These are phyloP conservation scores for Syncephalis fuscata DNA, from an alignment of 371 early-diverging fungal genomes.

Conservation along the genomic window DNA sequence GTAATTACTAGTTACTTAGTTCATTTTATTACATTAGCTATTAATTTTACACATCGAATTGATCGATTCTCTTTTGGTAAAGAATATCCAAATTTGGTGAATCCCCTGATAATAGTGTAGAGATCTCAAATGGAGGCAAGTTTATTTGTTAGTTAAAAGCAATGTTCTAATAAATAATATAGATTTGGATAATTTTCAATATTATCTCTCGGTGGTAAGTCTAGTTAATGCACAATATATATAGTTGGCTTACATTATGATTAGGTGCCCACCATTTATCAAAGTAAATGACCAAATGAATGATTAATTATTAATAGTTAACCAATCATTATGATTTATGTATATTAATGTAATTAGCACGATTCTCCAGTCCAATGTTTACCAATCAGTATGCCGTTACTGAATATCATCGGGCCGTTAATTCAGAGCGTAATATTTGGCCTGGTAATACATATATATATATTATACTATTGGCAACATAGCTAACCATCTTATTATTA, in stretches of 20 bases:
- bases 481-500: neutral
- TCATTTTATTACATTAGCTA: conserved; percentile 19
- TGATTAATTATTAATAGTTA: too few relatives aligned
- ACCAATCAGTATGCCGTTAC: conserved; percentile 92
- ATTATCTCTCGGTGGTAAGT: conserved; percentile 55
- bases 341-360: too few relatives aligned
- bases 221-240: neutral
- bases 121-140: conserved; percentile 37
- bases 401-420: conserved; percentile 24
- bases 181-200: conserved; percentile 62
- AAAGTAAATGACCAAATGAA: conserved; percentile 14
- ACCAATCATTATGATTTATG: conserved; percentile 12
- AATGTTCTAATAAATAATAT: neutral
- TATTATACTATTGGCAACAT: too few relatives aligned
- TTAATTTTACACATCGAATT: conserved; percentile 89
- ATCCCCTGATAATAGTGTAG: conserved; percentile 76
- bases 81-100: conserved; percentile 61
- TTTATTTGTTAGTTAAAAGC: too few relatives aligned
- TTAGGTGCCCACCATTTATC: conserved; percentile 70
- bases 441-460: conserved; percentile 21
- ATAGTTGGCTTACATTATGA: neutral
- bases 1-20: neutral
- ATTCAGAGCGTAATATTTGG: too few relatives aligned
- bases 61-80: conserved; percentile 81
- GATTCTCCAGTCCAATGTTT: conserved; percentile 12